phyloP scores from a whole-genome alignment of 768 basidiomycete species.

The Mycena polygramma region DNA sequence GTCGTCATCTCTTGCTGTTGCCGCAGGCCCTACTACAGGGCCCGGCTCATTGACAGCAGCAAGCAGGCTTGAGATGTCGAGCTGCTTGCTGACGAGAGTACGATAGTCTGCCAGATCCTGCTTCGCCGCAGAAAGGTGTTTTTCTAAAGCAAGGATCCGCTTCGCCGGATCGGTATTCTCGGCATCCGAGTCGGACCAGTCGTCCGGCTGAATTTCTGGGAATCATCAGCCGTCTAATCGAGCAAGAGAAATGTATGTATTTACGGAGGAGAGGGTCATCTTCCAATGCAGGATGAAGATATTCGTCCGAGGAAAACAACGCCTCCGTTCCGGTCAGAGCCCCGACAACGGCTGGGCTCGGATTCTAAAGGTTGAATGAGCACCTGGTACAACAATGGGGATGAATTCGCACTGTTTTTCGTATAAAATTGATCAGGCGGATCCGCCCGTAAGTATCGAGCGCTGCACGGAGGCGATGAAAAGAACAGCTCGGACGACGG shows the following conservation, averaged over 20 bases:
- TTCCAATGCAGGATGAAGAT: slow-evolving; percentile 84
- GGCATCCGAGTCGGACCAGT: slow-evolving; percentile 86
- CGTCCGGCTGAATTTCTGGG: slow-evolving; percentile 74
- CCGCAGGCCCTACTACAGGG: slow-evolving; percentile 35
- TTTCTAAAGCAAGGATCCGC: slow-evolving; percentile 72
- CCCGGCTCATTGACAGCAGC: slow-evolving; percentile 57
- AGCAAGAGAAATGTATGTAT: slow-evolving; percentile 43
- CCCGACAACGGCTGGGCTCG: slow-evolving; percentile 58
- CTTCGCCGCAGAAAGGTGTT: slow-evolving; percentile 69
- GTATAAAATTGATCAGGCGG: slow-evolving; percentile 77
- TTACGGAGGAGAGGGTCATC: slow-evolving; percentile 92
- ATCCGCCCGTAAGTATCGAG: slow-evolving; percentile 53
- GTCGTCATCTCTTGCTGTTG: slow-evolving; percentile 82
- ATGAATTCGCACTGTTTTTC: slow-evolving; percentile 61
- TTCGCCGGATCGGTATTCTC: slow-evolving; percentile 57
- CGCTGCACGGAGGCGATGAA: slow-evolving; percentile 16
- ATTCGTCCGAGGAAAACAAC: slow-evolving; percentile 81
- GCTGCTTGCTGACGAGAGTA: slow-evolving; percentile 63
- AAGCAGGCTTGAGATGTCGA: slow-evolving; percentile 60
- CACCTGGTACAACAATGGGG: neutral
- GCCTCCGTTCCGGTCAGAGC: slow-evolving; percentile 68
- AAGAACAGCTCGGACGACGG: slow-evolving; percentile 14
- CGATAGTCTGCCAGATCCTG: slow-evolving; percentile 76
- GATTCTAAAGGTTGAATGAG: slow-evolving; percentile 59
- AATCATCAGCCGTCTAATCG: slow-evolving; percentile 20